Evolutionary conservation across 2,329 filamentous ascomycete species (phyloP).

Genomic region (Aspergillus sp.): DNA sequence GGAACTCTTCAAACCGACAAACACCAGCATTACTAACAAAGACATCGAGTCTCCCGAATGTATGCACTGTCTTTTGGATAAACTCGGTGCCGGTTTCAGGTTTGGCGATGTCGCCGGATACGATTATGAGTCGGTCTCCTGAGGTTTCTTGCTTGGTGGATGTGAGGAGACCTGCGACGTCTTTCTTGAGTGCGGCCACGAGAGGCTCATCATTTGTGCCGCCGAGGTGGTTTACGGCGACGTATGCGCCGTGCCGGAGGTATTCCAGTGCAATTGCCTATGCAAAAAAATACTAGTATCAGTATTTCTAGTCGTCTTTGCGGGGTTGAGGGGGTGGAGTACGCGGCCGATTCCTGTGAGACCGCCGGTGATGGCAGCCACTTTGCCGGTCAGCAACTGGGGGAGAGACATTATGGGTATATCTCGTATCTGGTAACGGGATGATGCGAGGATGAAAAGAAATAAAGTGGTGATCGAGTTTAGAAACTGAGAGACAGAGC

Average conservation of each 20-base stretch:
- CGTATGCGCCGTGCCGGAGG: constrained; percentile 72
- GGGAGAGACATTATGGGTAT: constrained; percentile 16
- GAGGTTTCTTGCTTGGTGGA: constrained; percentile 3
- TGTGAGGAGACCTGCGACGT: constrained; percentile 19
- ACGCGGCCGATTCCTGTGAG: constrained; percentile 78
- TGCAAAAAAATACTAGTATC: background rate
- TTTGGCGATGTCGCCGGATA: constrained; percentile 75
- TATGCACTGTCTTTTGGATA: constrained; percentile 63
- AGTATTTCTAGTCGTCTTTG: background rate
- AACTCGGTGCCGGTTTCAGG: constrained; percentile 69
- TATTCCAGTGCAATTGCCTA: constrained; percentile 77
- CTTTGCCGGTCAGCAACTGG: constrained; percentile 68
- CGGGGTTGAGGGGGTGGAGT: constrained; percentile 3
- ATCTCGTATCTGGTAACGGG: background rate
- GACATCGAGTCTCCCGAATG: constrained; percentile 62
- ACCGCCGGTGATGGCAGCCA: constrained; percentile 82
- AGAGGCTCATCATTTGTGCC: constrained; percentile 30
- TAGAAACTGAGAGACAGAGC: background rate
- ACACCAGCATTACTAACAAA: constrained; percentile 89
- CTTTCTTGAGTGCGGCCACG: constrained; percentile 30
- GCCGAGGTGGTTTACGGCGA: constrained; percentile 78
- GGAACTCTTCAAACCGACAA: constrained; percentile 83
- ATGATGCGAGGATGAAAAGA: background rate
- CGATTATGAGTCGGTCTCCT: constrained; percentile 57
- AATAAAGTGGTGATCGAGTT: background rate